Evolutionary conservation across 1,139 yeast genomes (phyloP), one percentile per base, ranked within the genome.

Genomic region (Zygosaccharomyces sapae): DNA sequence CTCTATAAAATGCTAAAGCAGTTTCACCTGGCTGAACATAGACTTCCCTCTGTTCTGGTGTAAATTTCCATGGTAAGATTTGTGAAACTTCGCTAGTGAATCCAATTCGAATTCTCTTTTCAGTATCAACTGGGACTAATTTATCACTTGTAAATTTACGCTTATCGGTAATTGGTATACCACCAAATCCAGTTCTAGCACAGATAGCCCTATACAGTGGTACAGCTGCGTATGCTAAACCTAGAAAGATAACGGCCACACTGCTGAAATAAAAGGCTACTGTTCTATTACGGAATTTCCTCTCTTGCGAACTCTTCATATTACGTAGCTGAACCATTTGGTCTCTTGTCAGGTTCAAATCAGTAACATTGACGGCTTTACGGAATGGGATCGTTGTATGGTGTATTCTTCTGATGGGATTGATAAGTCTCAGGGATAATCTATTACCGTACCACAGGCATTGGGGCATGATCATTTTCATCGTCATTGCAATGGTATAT

Each of bases 1-100:
- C 98, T 67, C 84, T 85, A 71, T 89, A 92, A 64, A 92, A 92
- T 0, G 97, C 97, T 54, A 92, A 72, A 0, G 98, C 98, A 1
- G 98, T 92, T 67, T 92, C 99, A 19, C 99, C 99, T 0, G 99
- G 99, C 10, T 89, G 81, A 18, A 92, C 86, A 58, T 81, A 81
- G 4, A 92, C 98, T 66, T 90, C 96, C 55, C 94, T 75, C 65
- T 92, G 98, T 66, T 88, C 92, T 7, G 99, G 98, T 19, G 83
- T 80, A 69, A 92, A 92, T 57, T 81, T 85, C 99, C 99, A 92
- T 3, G 98, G 98, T 56, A 92, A 74, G 38, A 87, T 77, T 12
- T 92, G 87, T 1, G 96, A 86, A 1, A 94, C 88, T 65, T 89
- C 97, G 41, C 96, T 87, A 8, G 96, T 87, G 63, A 92, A 92